Percentiles rank a stretch among this genome's conserved stretches.
Conservation (phyloP, 768 basidiomycete species). For the Naganishia onofrii region DNA sequence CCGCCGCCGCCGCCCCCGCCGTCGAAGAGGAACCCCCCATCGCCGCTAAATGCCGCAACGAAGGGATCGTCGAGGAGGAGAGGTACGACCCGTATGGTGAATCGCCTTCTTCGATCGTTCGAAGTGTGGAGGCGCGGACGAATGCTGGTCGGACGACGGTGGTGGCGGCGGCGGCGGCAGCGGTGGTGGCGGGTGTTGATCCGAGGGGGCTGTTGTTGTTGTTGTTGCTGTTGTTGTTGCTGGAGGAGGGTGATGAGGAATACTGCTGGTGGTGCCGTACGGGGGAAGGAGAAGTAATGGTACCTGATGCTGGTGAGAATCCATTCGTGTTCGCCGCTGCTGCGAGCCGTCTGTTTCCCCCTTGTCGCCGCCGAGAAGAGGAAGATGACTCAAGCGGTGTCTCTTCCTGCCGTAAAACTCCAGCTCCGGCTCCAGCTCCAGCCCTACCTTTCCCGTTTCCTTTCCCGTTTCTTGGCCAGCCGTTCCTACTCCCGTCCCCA, state of each 20-base stretch:
- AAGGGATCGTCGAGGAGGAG: conserved; percentile 11
- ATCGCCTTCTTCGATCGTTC: conserved; percentile 31
- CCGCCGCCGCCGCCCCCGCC: not conserved
- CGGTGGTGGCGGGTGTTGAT: too few species aligned
- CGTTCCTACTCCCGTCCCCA: not conserved
- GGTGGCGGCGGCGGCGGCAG: too few species aligned
- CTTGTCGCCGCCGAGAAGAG: not conserved
- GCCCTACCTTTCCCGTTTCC: not conserved
- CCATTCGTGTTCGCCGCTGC: not conserved
- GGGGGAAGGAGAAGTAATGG: conserved; percentile 1
- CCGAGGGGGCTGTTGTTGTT: not conserved
- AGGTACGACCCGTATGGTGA: conserved; percentile 28
- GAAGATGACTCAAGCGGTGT: not conserved
- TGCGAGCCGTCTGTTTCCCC: too few species aligned
- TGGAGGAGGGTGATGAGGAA: not conserved
- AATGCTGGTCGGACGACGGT: conserved; percentile 22
- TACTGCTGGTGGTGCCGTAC: not conserved
- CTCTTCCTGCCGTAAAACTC: too few species aligned
- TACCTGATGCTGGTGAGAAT: not conserved
- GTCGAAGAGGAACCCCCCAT: too few species aligned
- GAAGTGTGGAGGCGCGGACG: conserved; percentile 25
- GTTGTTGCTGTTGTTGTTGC: not conserved
- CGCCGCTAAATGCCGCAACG: not conserved
- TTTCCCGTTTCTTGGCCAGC: not conserved
- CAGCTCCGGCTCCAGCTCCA: too few species aligned